Conservation (phyloP, 768 basidiomycete species). For the Gelatoporia subvermispora region DNA sequence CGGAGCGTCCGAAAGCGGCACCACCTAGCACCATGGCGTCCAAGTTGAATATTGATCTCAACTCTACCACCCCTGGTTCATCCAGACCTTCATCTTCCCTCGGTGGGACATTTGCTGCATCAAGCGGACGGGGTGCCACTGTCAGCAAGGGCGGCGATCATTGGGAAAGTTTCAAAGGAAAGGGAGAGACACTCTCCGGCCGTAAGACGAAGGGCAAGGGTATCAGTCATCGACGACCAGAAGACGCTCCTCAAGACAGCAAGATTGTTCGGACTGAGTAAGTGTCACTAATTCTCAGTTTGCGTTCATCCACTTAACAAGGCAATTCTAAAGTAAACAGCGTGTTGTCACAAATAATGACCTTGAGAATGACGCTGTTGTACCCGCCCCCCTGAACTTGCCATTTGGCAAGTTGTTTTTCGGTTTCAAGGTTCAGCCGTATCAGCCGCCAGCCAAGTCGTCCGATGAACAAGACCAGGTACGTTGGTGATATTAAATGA, state of each 20-base stretch:
- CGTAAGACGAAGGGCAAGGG: constrained; percentile 96
- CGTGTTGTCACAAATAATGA: constrained; percentile 79
- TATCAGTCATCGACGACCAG: constrained; percentile 74
- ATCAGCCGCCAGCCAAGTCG: constrained; percentile 42
- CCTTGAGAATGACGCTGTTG: constrained; percentile 68
- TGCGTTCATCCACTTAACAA: constrained; percentile 3
- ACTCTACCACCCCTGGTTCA: constrained; percentile 81
- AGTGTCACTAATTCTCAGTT: constrained; percentile 29
- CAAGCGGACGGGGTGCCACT: constrained; percentile 39
- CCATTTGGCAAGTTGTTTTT: constrained; percentile 97
- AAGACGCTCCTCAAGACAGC: constrained; percentile 73
- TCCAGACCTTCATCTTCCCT: constrained; percentile 76
- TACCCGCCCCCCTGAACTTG: constrained; percentile 85
- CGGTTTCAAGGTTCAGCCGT: constrained; percentile 79
- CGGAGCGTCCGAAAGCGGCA: constrained; percentile 76
- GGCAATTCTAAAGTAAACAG: constrained; percentile 52
- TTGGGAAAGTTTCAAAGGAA: constrained; percentile 96
- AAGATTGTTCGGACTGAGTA: constrained; percentile 91
- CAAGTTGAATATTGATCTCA: constrained; percentile 91
- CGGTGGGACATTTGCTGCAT: constrained; percentile 59
- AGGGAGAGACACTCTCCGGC: constrained; percentile 86
- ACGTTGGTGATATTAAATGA: constrained; percentile 1
- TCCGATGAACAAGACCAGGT: constrained; percentile 12
- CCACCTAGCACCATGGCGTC: constrained; percentile 91
- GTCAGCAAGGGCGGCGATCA: constrained; percentile 76